Evolutionary conservation across 176 grass and related monocot genomes (phyloP).

Genomic region (Hsuehochloa calcarea): DNA sequence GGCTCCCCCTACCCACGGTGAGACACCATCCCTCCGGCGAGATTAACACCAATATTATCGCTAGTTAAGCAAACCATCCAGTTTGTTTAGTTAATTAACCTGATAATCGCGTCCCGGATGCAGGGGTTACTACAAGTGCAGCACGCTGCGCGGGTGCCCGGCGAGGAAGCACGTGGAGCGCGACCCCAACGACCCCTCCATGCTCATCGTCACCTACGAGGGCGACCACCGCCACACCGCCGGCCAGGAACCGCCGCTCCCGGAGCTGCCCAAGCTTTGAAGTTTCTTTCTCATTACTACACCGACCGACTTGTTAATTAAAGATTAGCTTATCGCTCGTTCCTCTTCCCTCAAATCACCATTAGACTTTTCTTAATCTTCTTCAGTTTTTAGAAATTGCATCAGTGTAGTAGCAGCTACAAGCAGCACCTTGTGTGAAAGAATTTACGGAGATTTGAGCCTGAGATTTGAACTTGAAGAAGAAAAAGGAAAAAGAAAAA

Average conservation of each 20-base stretch:
- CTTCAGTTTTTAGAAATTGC: background rate
- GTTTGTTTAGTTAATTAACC: background rate
- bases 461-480: no score
- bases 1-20: slow-evolving; percentile 86
- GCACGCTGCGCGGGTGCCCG: slow-evolving; percentile 66
- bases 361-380: background rate
- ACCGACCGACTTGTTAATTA: background rate
- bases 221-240: slow-evolving; percentile 65
- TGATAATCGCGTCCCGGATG: background rate
- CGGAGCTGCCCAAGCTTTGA: slow-evolving; percentile 22
- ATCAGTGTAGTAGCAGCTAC: background rate
- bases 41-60: background rate
- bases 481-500: background rate
- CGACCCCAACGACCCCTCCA: slow-evolving; percentile 59
- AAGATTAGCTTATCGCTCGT: background rate
- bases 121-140: slow-evolving; percentile 90
- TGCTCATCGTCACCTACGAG: slow-evolving; percentile 85
- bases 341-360: background rate
- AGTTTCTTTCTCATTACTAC: background rate
- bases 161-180: slow-evolving; percentile 91
- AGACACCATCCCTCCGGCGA: slow-evolving; percentile 50
- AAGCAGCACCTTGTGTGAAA: background rate
- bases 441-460: background rate
- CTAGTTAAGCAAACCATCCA: background rate
- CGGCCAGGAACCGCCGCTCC: slow-evolving; percentile 16